A percentile compares a stretch with the other conserved stretches of the same genome.
phyloP scores from a whole-genome alignment of 139 green algal genomes.

The Chlorella sp. region DNA sequence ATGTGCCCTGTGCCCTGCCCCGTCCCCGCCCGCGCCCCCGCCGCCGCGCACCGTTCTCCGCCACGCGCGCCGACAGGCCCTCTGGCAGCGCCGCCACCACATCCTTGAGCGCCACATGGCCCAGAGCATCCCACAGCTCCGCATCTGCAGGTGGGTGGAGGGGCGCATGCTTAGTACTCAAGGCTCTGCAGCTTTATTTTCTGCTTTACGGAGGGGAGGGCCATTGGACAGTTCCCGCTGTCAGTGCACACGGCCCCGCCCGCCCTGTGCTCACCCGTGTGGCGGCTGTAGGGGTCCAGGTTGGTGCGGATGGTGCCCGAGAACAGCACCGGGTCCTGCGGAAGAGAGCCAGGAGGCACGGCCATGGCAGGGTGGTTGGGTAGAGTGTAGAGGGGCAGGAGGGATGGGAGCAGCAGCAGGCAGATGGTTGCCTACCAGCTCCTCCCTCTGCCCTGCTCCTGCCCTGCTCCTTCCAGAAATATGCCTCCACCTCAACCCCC shows the following conservation, averaged over 20 bases:
- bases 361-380: too few species aligned
- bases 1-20: too few species aligned
- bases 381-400: background rate
- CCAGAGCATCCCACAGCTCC: slow-evolving; percentile 82
- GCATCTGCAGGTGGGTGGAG: slow-evolving; percentile 51
- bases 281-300: slow-evolving; percentile 86
- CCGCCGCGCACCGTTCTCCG: slow-evolving; percentile 54
- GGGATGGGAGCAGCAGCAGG: background rate
- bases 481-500: background rate
- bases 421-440: background rate
- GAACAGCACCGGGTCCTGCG: slow-evolving; percentile 92
- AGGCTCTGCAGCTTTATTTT: too few species aligned
- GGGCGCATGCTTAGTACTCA: too few species aligned
- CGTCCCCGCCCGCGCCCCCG: background rate
- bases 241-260: too few species aligned
- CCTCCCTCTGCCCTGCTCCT: background rate
- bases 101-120: slow-evolving; percentile 72
- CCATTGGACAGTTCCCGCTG: too few species aligned
- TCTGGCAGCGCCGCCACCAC: slow-evolving; percentile 33
- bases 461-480: background rate
- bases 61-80: slow-evolving; percentile 61
- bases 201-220: too few species aligned
- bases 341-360: too few species aligned
- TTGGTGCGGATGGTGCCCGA: slow-evolving; percentile 89
- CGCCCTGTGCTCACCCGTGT: slow-evolving; percentile 43